phyloP scores from a whole-genome alignment of 2,329 filamentous ascomycete species.

The Nigrograna mackinnonii region DNA sequence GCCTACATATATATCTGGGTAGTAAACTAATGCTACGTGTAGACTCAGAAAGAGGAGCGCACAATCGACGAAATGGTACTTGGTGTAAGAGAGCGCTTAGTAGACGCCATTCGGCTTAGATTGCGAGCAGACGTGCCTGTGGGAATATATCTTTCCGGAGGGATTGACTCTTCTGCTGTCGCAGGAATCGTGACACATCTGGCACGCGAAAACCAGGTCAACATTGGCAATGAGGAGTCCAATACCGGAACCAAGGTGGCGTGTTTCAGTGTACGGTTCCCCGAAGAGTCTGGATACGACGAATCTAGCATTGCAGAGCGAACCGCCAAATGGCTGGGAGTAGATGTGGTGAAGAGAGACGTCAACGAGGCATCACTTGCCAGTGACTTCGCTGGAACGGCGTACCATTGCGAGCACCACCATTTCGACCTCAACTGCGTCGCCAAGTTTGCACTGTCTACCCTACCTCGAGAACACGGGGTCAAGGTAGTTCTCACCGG shows the following conservation, averaged over 20 bases:
- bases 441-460: slow-evolving; percentile 56
- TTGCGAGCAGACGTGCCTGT: slow-evolving; percentile 62
- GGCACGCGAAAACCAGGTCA: slow-evolving; percentile 49
- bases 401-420: slow-evolving; percentile 50
- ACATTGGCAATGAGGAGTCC: slow-evolving; percentile 48
- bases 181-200: slow-evolving; percentile 61
- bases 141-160: slow-evolving; percentile 61
- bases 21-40: neutral
- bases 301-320: slow-evolving; percentile 51
- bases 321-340: slow-evolving; percentile 53
- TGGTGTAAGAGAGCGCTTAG: slow-evolving; percentile 53
- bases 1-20: too few relatives aligned
- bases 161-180: slow-evolving; percentile 61
- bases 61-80: slow-evolving; percentile 55
- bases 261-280: slow-evolving; percentile 59
- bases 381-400: slow-evolving; percentile 47
- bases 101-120: slow-evolving; percentile 58
- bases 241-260: slow-evolving; percentile 38
- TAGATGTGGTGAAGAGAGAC: slow-evolving; percentile 38
- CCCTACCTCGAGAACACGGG: slow-evolving; percentile 48
- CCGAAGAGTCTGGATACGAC: slow-evolving; percentile 52
- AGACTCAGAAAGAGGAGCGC: slow-evolving; percentile 47
- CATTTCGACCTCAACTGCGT: slow-evolving; percentile 57
- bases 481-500: slow-evolving; percentile 59
- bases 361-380: slow-evolving; percentile 51